Percentiles rank a stretch among this genome's conserved stretches.
Evolutionary conservation across 371 early-diverging fungal genomes (phyloP).

Genomic region (Mortierella sp.): DNA sequence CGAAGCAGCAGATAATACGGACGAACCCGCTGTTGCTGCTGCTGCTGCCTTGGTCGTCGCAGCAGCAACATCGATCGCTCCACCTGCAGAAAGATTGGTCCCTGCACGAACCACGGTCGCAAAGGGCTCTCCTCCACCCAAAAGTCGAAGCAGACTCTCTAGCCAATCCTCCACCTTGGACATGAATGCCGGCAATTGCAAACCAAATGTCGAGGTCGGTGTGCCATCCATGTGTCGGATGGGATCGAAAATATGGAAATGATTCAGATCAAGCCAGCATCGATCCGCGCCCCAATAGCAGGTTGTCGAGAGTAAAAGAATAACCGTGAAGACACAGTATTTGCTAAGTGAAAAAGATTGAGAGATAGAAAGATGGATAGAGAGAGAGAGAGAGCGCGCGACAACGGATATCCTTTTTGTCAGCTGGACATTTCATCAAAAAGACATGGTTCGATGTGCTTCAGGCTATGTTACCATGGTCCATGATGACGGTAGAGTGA

Average conservation of each 20-base stretch:
- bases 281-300: slow-evolving; percentile 79
- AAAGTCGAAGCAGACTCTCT: slow-evolving; percentile 20
- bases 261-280: slow-evolving; percentile 72
- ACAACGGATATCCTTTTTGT: too few species aligned
- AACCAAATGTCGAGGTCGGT: slow-evolving; percentile 40
- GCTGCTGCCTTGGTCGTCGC: background rate
- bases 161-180: slow-evolving; percentile 23
- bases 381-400: background rate
- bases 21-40: background rate
- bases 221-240: slow-evolving; percentile 44
- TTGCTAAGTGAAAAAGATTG: slow-evolving; percentile 51
- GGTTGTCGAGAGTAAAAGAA: slow-evolving; percentile 69
- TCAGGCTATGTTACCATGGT: slow-evolving; percentile 62
- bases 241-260: slow-evolving; percentile 38
- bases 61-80: background rate
- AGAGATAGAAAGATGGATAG: slow-evolving; percentile 4
- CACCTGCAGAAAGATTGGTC: slow-evolving; percentile 4
- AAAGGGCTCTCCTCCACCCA: slow-evolving; percentile 40
- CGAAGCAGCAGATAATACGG: background rate
- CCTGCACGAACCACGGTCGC: slow-evolving; percentile 35
- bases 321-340: slow-evolving; percentile 63
- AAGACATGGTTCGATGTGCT: too few species aligned
- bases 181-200: slow-evolving; percentile 35
- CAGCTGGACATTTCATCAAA: too few species aligned
- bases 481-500: slow-evolving; percentile 74